phyloP scores from a whole-genome alignment of 495 filamentous ascomycete genomes.

The Neurospora sp. region DNA sequence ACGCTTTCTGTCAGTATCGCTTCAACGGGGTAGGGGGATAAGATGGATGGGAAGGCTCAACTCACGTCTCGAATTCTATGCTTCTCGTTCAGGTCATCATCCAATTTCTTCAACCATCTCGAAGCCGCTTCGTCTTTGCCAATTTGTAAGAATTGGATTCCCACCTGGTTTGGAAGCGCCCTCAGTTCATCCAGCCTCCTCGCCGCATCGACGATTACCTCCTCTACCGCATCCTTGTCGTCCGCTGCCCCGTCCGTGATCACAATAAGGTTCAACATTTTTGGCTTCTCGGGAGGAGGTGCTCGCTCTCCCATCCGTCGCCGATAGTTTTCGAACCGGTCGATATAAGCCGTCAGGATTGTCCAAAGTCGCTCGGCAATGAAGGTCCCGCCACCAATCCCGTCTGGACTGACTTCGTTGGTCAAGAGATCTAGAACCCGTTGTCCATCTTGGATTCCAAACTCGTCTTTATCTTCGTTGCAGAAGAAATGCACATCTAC shows the following conservation, averaged over 20 bases:
- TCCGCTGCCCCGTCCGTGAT: conserved; percentile 73
- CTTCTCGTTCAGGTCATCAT: conserved; percentile 6
- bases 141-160: conserved; percentile 85
- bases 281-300: conserved; percentile 32
- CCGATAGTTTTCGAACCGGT: conserved; percentile 10
- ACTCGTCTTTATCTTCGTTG: conserved; percentile 25
- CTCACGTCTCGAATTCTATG: conserved; percentile 6
- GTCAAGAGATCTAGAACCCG: conserved; percentile 55
- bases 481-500: conserved; percentile 86
- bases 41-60: background rate
- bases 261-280: conserved; percentile 76
- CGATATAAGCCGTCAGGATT: conserved; percentile 55
- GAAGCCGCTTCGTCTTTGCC: conserved; percentile 54
- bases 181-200: conserved; percentile 55
- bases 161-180: conserved; percentile 70
- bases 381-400: conserved; percentile 49
- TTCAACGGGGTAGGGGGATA: background rate
- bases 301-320: conserved; percentile 4
- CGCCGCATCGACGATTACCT: conserved; percentile 53
- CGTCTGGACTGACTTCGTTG: conserved; percentile 39
- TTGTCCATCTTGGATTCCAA: conserved; percentile 43
- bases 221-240: conserved; percentile 53
- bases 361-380: conserved; percentile 51
- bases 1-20: background rate
- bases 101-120: conserved; percentile 5